Conservation (phyloP, 164 flowering plant species). For the Vitis rotundifolia region DNA sequence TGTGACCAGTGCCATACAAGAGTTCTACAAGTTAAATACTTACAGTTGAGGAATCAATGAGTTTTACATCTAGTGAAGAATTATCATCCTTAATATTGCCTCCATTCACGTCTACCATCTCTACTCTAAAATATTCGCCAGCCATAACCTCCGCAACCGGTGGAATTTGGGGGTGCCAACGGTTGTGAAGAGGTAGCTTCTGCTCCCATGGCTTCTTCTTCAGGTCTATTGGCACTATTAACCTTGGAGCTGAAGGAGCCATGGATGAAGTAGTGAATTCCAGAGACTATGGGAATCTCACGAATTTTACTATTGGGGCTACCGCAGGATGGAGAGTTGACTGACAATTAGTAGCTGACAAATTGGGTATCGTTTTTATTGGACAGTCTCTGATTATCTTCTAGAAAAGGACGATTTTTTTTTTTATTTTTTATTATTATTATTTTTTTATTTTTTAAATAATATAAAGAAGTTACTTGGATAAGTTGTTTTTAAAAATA, state of each 20-base stretch:
- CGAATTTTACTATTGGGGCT: no score
- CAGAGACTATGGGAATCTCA: no score
- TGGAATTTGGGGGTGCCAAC: constrained; percentile 91
- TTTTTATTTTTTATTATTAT: neutral
- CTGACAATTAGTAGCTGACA: constrained; percentile 12
- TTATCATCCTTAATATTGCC: constrained; percentile 57
- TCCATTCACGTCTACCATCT: constrained; percentile 88
- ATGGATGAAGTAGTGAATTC: constrained; percentile 26
- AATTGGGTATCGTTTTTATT: constrained; percentile 8
- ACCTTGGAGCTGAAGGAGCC: constrained; percentile 77
- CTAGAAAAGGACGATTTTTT: neutral
- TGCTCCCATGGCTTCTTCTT: constrained; percentile 85
- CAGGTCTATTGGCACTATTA: constrained; percentile 63
- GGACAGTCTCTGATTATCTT: constrained; percentile 12
- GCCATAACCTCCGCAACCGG: constrained; percentile 62
- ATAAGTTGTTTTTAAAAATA: no score
- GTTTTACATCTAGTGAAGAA: constrained; percentile 64
- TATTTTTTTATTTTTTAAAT: no score
- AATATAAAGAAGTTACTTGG: no score
- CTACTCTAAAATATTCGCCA: constrained; percentile 64
- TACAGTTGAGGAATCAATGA: constrained; percentile 67
- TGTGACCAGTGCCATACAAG: no score
- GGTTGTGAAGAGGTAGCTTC: constrained; percentile 71
- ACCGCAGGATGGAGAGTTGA: neutral
- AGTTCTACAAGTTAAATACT: constrained; percentile 24